A percentile compares a stretch with the other conserved stretches of the same genome.
phyloP scores from a whole-genome alignment of 192 early-diverging fungal genomes.

The Coemansia interrupta region DNA sequence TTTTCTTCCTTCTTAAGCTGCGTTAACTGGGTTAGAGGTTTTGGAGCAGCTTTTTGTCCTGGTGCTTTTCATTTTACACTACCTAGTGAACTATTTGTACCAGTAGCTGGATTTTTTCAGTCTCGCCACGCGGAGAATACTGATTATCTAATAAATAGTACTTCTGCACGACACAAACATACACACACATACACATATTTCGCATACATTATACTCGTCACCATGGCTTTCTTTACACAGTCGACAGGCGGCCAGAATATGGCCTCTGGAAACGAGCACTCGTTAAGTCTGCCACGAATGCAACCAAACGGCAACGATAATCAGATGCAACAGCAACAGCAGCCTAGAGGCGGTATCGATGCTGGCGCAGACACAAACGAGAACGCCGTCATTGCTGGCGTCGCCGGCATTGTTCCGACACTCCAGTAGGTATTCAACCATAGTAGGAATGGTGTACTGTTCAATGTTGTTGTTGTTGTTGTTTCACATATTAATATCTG shows the following conservation, averaged over 20 bases:
- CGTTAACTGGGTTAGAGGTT: neutral
- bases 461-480: slow-evolving; percentile 4
- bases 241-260: slow-evolving; percentile 22
- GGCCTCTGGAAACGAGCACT: slow-evolving; percentile 12
- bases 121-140: no score
- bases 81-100: no score
- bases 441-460: neutral
- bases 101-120: no score
- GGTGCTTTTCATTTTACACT: neutral
- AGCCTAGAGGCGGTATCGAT: slow-evolving; percentile 2
- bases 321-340: slow-evolving; percentile 2
- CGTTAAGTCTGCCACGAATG: slow-evolving; percentile 23
- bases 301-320: slow-evolving; percentile 8
- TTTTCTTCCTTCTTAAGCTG: slow-evolving; percentile 4
- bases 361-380: slow-evolving; percentile 10
- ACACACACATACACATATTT: neutral
- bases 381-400: slow-evolving; percentile 20
- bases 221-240: slow-evolving; percentile 47
- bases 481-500: neutral
- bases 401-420: slow-evolving; percentile 50
- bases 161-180: neutral
- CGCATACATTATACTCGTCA: neutral
- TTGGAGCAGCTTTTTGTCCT: no score
- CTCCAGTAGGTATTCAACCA: slow-evolving; percentile 27
- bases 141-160: no score